Conservation (phyloP, 495 filamentous ascomycete species). For the Hyaloscypha variabilis region DNA sequence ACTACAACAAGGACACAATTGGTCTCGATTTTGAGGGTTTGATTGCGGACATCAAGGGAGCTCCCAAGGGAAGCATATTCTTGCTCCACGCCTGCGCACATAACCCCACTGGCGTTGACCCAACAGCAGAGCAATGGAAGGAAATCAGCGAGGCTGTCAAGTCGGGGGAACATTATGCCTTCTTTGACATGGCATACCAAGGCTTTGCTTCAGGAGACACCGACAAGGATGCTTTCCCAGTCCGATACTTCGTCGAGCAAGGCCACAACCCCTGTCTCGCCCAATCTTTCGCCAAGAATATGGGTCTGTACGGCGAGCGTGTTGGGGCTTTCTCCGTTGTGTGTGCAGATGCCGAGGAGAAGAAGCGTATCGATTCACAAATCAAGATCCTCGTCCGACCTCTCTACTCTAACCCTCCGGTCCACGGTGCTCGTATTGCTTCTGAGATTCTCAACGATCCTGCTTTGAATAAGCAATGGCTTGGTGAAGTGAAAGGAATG, state of each 20-base stretch:
- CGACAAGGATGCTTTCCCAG: conserved; percentile 87
- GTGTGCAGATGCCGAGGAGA: conserved; percentile 82
- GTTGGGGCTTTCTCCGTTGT: conserved; percentile 96
- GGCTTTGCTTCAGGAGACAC: conserved; percentile 95
- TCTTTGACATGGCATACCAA: conserved; percentile 99
- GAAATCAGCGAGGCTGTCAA: conserved; percentile 89
- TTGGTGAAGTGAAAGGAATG: conserved; percentile 97
- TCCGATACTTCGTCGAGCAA: conserved; percentile 88
- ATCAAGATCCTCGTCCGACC: conserved; percentile 98
- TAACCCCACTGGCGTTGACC: conserved; percentile 98
- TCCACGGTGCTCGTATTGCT: conserved; percentile 94
- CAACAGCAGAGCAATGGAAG: conserved; percentile 89
- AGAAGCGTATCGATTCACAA: conserved; percentile 95
- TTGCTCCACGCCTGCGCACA: conserved; percentile 97
- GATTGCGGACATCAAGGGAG: conserved; percentile 86
- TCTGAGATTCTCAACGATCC: conserved; percentile 89
- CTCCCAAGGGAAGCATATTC: conserved; percentile 84
- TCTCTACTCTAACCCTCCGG: conserved; percentile 96
- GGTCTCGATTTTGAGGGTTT: conserved; percentile 96
- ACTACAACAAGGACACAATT: conserved; percentile 99
- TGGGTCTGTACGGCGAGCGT: conserved; percentile 99
- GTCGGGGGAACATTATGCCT: conserved; percentile 85
- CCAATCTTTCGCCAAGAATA: conserved; percentile 99
- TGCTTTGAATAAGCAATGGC: conserved; percentile 88
- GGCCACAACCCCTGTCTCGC: conserved; percentile 87